Evolutionary conservation across 75 land plant species (phyloP), one percentile per base, ranked within the genome.

Genomic region (Pinus taeda): DNA sequence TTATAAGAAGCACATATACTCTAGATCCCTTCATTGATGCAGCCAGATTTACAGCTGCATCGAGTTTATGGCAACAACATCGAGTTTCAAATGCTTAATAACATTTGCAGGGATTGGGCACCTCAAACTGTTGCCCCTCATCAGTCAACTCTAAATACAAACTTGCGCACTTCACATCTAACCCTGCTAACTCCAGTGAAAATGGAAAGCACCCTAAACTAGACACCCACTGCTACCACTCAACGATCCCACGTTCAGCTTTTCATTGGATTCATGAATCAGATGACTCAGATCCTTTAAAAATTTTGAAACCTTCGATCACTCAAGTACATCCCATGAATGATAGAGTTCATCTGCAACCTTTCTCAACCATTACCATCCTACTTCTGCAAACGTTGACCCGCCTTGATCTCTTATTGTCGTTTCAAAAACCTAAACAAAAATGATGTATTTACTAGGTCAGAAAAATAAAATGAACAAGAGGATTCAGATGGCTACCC

Each of bases 1-100:
- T 0, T 33, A 33, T 33, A 33, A 33, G 2, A 33, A 33, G 33
- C 33, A 33, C 33, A 33, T 33, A 33, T 33, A 0, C 83, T 13
- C 77, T 77, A 45, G 81, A 80, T 15, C 85, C 78, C 67, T 71
- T 82, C 11, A 79, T 22, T 29, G 24, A 69, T 24, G 83, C 80
- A 53, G 95, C 95, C 71, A 94, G 57, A 70, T 85, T 88, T 21
- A 90, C 97, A 55, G 93, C 91, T 30, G 85, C 81, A 77, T 91
- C 91, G 87, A 57, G 77, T 75, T 95, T n/a, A 80, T 91, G 20
- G 85, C 88, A 17, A 95, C 77, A 33, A 91, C 83, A 82, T 93
- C 92, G 42, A 89, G 60, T 11, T 79, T 67, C 4, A 77, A 79
- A 17, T 74, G 79, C 56, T 70, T 74, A 11, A 79, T 71, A n/a